phyloP scores from a whole-genome alignment of 2,329 filamentous ascomycete species.

The Sarocladium brachiariae region DNA sequence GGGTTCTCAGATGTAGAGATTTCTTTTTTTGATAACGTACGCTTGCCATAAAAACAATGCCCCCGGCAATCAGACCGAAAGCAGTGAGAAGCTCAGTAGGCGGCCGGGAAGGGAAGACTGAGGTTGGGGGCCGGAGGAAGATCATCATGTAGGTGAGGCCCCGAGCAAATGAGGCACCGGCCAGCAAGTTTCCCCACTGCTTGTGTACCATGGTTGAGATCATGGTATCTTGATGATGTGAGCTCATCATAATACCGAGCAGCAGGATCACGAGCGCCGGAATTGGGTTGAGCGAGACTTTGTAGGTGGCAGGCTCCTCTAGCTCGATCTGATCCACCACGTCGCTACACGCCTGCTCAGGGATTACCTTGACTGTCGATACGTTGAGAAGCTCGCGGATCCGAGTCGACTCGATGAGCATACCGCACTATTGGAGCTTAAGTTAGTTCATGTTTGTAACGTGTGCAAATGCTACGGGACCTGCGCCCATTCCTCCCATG shows the following conservation, averaged over 20 bases:
- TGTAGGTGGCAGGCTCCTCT: constrained; percentile 57
- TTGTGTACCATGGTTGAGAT: constrained; percentile 86
- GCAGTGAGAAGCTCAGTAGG: constrained; percentile 83
- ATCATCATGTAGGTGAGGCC: constrained; percentile 72
- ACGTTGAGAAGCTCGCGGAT: constrained; percentile 63
- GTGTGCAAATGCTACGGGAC: too few relatives aligned
- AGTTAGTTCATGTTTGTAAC: not conserved
- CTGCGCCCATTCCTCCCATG: too few relatives aligned
- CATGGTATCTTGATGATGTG: constrained; percentile 78
- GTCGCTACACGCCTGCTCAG: constrained; percentile 28
- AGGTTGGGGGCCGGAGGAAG: constrained; percentile 75
- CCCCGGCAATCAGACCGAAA: constrained; percentile 82
- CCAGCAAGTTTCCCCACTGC: constrained; percentile 84
- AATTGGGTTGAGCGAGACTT: constrained; percentile 78
- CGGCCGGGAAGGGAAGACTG: constrained; percentile 73
- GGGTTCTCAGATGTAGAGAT: not conserved
- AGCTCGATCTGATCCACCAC: constrained; percentile 42
- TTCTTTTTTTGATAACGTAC: constrained; percentile 44
- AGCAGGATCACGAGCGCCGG: constrained; percentile 81
- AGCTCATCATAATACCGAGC: constrained; percentile 90
- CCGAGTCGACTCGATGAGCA: constrained; percentile 71
- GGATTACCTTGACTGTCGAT: constrained; percentile 23
- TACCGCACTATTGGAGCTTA: constrained; percentile 51
- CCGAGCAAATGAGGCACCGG: constrained; percentile 73
- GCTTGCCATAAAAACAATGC: constrained; percentile 88